Percentiles rank a stretch among this genome's conserved stretches.
Evolutionary conservation across 345 rosid species (phyloP).

Genomic region (Streptanthus diversifolius): DNA sequence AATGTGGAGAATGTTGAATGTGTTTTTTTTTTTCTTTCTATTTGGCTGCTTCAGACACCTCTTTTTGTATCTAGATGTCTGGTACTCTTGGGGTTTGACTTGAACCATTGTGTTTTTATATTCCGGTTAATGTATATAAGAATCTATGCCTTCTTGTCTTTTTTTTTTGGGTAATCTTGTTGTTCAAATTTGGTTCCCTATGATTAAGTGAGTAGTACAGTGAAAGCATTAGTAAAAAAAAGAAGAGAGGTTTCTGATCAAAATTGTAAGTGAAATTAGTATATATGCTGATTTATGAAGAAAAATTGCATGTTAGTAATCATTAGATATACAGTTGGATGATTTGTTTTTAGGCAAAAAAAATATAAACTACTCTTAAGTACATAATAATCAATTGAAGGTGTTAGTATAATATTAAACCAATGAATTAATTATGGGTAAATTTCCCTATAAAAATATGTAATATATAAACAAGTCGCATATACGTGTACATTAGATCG

Average conservation of each 20-base stretch:
- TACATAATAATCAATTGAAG: no score
- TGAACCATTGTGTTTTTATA: slow-evolving; percentile 2
- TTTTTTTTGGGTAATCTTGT: not conserved
- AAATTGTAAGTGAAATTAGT: no score
- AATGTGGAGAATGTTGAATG: not conserved
- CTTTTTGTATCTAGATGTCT: not conserved
- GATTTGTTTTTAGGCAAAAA: no score
- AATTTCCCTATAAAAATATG: not conserved
- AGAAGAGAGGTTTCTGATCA: not conserved
- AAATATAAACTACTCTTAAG: no score
- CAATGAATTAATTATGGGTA: no score
- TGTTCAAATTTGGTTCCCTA: not conserved
- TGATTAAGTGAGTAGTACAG: not conserved
- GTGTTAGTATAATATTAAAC: no score
- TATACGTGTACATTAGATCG: not conserved
- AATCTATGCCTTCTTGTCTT: not conserved
- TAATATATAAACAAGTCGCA: not conserved
- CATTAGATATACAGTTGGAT: no score
- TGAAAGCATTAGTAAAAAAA: not conserved
- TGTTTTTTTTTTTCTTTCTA: not conserved
- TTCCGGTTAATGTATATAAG: slow-evolving; percentile 20
- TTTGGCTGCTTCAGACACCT: slow-evolving; percentile 16
- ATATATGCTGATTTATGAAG: no score
- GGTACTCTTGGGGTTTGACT: not conserved
- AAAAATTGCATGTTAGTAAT: no score